Conservation (phyloP, 768 basidiomycete species). For the Saitozyma podzolica region DNA sequence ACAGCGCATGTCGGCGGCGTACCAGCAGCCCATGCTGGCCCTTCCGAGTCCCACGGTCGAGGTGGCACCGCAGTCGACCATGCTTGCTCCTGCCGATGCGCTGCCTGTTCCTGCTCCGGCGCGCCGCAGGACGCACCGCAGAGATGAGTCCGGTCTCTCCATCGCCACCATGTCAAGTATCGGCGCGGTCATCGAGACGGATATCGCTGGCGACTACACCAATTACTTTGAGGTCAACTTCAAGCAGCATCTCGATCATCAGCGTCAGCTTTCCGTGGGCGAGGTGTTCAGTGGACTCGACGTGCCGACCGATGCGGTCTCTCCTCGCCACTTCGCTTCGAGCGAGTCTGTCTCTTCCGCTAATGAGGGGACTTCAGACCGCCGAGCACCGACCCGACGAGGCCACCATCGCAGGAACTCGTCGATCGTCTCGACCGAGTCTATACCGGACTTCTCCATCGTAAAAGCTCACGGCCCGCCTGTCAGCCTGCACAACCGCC, state of each 20-base stretch:
- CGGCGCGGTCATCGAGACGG: conserved; percentile 43
- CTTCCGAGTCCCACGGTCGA: not conserved
- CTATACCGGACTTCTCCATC: conserved; percentile 20
- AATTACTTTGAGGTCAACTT: conserved; percentile 50
- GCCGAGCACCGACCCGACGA: conserved; percentile 23
- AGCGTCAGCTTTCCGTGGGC: not conserved
- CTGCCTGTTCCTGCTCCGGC: not conserved
- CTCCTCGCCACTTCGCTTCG: not conserved
- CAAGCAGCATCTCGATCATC: conserved; percentile 16
- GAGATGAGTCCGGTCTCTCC: conserved; percentile 44
- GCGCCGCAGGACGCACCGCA: conserved; percentile 15
- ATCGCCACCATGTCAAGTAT: conserved; percentile 49
- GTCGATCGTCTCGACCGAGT: conserved; percentile 37
- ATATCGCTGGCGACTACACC: conserved; percentile 41
- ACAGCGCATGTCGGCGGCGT: conserved; percentile 21
- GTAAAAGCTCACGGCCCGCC: conserved; percentile 26
- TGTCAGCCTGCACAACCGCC: conserved; percentile 27
- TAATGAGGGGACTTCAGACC: too few species aligned
- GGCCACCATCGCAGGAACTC: conserved; percentile 40
- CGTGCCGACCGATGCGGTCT: not conserved
- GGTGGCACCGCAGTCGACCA: not conserved
- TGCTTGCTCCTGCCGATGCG: not conserved
- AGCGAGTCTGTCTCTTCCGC: not conserved
- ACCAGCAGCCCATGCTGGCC: conserved; percentile 10
- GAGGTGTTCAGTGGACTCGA: not conserved